Evolutionary conservation across 768 basidiomycete species (phyloP).

Genomic region (Xerocomellus chrysenteron): DNA sequence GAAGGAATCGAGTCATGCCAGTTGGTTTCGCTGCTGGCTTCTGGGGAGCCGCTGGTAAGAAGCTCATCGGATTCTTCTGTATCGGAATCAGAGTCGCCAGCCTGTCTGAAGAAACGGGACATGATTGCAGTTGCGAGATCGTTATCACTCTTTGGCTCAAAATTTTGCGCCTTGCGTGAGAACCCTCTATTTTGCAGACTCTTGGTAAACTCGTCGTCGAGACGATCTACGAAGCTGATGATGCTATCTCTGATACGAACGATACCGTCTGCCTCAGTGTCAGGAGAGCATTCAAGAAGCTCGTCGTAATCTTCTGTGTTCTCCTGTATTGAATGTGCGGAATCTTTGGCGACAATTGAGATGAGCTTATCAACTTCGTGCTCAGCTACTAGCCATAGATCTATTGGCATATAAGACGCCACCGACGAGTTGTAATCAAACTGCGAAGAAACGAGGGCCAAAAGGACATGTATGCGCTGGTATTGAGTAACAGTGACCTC

Average conservation of each 20-base stretch:
- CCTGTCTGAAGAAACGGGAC: conserved; percentile 90
- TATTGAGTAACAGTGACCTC: conserved; percentile 86
- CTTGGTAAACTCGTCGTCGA: conserved; percentile 98
- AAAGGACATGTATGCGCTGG: conserved; percentile 90
- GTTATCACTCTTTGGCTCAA: conserved; percentile 21
- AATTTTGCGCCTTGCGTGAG: conserved; percentile 21
- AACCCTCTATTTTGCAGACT: conserved; percentile 81
- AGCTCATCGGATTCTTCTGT: conserved; percentile 70
- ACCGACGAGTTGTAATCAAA: conserved; percentile 96
- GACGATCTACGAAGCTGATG: conserved; percentile 92
- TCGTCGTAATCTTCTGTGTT: conserved; percentile 91
- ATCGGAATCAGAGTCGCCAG: conserved; percentile 77
- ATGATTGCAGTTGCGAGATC: conserved; percentile 40
- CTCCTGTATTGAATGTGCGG: conserved; percentile 82
- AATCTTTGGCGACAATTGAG: conserved; percentile 67
- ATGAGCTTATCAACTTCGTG: conserved; percentile 88
- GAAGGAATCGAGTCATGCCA: conserved; percentile 76
- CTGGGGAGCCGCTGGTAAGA: conserved; percentile 57
- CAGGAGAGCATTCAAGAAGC: conserved; percentile 75
- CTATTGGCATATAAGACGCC: conserved; percentile 85
- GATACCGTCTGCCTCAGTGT: conserved; percentile 63
- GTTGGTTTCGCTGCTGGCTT: conserved; percentile 34
- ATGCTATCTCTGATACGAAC: conserved; percentile 93
- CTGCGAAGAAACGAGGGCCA: conserved; percentile 90
- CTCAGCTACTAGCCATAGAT: conserved; percentile 87